A percentile compares a stretch with the other conserved stretches of the same genome.
phyloP scores from a whole-genome alignment of 345 rosid species.

The Eutrema heterophyllum region DNA sequence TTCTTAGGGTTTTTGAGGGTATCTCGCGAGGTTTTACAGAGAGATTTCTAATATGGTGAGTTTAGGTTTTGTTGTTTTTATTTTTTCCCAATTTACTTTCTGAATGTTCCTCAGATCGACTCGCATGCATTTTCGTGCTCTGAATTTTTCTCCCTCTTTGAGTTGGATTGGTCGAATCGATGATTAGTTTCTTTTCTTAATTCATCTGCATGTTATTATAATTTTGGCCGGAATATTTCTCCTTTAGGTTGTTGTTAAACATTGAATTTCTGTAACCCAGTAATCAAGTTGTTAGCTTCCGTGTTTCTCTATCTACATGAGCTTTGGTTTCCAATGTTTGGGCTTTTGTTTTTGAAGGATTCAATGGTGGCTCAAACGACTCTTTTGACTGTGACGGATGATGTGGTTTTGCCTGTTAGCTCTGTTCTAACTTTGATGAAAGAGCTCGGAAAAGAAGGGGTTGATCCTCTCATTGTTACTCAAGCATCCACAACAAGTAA shows the following conservation, averaged over 20 bases:
- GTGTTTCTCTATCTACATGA: not conserved
- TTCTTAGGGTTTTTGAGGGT: constrained; percentile 19
- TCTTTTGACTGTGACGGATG: constrained; percentile 31
- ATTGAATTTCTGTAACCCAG: not conserved
- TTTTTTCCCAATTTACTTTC: not conserved
- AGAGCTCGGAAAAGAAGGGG: constrained; percentile 34
- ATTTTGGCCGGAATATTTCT: not conserved
- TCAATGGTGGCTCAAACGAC: constrained; percentile 16
- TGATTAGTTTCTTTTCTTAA: not conserved
- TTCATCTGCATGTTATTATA: constrained; percentile 2
- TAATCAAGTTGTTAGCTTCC: constrained; percentile 4
- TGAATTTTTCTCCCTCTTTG: not conserved
- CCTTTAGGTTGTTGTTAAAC: not conserved
- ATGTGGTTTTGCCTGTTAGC: constrained; percentile 30
- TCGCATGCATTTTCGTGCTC: not conserved
- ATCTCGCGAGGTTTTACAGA: constrained; percentile 7
- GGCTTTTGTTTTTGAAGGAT: constrained; percentile 12
- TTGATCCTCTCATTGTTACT: constrained; percentile 48
- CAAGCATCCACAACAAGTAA: constrained; percentile 60
- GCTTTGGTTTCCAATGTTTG: not conserved
- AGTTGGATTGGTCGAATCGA: not conserved
- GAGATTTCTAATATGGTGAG: constrained; percentile 18
- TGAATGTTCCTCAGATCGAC: not conserved
- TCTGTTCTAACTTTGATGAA: constrained; percentile 32
- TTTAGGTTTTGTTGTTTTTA: not conserved